phyloP scores from a whole-genome alignment of 345 rosid species.

The Salix arbutifolia region DNA sequence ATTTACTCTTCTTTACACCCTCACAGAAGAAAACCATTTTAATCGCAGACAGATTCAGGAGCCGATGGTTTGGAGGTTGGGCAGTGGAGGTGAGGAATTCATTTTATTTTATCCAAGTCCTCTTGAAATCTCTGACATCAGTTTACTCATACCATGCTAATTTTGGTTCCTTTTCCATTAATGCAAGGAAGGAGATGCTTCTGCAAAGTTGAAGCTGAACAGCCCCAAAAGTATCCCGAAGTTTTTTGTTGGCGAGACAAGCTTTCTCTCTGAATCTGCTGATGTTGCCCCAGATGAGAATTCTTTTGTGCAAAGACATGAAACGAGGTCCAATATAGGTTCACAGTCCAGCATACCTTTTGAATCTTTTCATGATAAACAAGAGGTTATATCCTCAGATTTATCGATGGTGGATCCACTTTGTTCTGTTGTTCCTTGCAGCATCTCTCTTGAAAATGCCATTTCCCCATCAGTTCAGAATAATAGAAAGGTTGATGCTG shows the following conservation, averaged over 20 bases:
- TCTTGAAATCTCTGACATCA: background rate
- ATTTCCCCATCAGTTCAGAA: constrained; percentile 17
- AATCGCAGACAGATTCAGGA: constrained; percentile 23
- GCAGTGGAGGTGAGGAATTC: constrained; percentile 26
- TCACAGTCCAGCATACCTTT: constrained; percentile 39
- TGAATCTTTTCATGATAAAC: constrained; percentile 29
- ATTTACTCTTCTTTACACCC: background rate
- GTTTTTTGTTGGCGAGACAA: constrained; percentile 44
- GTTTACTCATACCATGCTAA: background rate
- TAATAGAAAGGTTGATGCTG: constrained; percentile 24
- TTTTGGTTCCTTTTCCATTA: constrained; percentile 1
- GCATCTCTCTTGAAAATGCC: constrained; percentile 41
- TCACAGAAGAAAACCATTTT: constrained; percentile 24
- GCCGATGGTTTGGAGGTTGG: constrained; percentile 48
- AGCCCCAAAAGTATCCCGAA: constrained; percentile 18
- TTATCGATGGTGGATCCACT: constrained; percentile 51
- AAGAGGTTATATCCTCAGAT: constrained; percentile 43
- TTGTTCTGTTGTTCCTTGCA: constrained; percentile 71
- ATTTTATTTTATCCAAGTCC: constrained; percentile 1
- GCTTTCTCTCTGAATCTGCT: constrained; percentile 63
- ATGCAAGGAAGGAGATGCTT: constrained; percentile 35
- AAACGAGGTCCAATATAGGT: constrained; percentile 21
- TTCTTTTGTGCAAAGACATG: constrained; percentile 36
- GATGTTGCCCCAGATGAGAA: constrained; percentile 48
- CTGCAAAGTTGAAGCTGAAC: constrained; percentile 19